Conservation (phyloP, 1,284 basidiomycete species). For the Rhodofomes roseus region DNA sequence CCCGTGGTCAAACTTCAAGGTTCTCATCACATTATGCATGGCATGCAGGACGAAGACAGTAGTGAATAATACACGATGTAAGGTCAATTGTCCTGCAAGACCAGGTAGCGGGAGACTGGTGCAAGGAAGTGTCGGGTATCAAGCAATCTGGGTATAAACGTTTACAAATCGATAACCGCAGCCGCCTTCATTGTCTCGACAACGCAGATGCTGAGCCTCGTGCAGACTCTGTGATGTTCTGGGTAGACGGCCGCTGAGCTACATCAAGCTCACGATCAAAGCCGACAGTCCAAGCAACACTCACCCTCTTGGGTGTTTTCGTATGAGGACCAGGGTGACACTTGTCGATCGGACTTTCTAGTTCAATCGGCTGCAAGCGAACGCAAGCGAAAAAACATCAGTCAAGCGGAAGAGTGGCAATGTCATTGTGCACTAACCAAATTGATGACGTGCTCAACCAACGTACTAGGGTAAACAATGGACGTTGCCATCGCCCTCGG, state of each 20-base stretch:
- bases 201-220: not conserved
- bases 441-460: conserved; percentile 6
- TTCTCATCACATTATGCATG: too few relatives aligned
- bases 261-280: not conserved
- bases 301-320: not conserved
- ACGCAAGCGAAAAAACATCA: not conserved
- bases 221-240: too few relatives aligned
- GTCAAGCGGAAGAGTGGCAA: too few relatives aligned
- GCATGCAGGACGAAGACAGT: too few relatives aligned
- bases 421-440: not conserved
- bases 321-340: not conserved
- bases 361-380: not conserved
- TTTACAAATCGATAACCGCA: too few relatives aligned
- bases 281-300: not conserved
- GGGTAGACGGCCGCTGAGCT: too few relatives aligned
- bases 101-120: too few relatives aligned
- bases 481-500: not conserved
- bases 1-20: too few relatives aligned
- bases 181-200: not conserved
- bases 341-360: not conserved
- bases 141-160: too few relatives aligned
- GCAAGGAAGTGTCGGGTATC: too few relatives aligned
- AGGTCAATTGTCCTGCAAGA: too few relatives aligned
- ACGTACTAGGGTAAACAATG: not conserved
- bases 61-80: too few relatives aligned